Conservation (phyloP, 225 moss, liverwort and hornwort genomes). For the Marchantia polymorpha region DNA sequence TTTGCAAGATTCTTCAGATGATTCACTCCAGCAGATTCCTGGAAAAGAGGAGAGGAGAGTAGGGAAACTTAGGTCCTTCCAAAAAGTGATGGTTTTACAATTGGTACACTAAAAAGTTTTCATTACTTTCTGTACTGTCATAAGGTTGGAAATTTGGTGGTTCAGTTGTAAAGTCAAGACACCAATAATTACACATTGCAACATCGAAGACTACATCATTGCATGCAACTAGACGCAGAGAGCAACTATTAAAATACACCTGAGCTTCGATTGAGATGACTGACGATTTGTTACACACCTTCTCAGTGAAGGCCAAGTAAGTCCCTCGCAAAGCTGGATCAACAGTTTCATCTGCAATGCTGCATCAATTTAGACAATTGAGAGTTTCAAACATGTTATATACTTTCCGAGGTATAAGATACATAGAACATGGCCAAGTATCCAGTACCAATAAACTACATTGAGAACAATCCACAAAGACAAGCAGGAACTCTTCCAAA, state of each 20-base stretch:
- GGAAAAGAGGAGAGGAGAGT: slow-evolving; percentile 16
- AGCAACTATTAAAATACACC: too few relatives aligned
- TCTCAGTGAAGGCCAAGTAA: slow-evolving; percentile 80
- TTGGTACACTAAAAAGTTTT: too few relatives aligned
- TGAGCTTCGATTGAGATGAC: too few relatives aligned
- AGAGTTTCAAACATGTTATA: too few relatives aligned
- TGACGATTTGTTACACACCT: slow-evolving; percentile 30
- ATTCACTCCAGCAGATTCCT: slow-evolving; percentile 76
- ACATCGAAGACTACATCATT: neutral
- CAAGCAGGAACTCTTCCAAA: too few relatives aligned
- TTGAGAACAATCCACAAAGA: too few relatives aligned
- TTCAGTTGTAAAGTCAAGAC: neutral
- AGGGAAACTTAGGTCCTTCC: slow-evolving; percentile 3
- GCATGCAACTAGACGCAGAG: too few relatives aligned
- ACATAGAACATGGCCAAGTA: too few relatives aligned
- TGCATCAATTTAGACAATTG: slow-evolving; percentile 23
- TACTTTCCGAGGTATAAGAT: too few relatives aligned
- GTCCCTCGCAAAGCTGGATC: slow-evolving; percentile 71
- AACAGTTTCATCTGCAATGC: slow-evolving; percentile 69
- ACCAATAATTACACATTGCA: neutral
- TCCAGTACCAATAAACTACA: too few relatives aligned
- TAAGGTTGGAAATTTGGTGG: too few relatives aligned
- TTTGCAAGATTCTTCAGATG: slow-evolving; percentile 76
- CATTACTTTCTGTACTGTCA: too few relatives aligned
- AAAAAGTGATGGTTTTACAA: neutral